phyloP scores from a whole-genome alignment of 129 eudicot genomes.

The Centella asiatica region DNA sequence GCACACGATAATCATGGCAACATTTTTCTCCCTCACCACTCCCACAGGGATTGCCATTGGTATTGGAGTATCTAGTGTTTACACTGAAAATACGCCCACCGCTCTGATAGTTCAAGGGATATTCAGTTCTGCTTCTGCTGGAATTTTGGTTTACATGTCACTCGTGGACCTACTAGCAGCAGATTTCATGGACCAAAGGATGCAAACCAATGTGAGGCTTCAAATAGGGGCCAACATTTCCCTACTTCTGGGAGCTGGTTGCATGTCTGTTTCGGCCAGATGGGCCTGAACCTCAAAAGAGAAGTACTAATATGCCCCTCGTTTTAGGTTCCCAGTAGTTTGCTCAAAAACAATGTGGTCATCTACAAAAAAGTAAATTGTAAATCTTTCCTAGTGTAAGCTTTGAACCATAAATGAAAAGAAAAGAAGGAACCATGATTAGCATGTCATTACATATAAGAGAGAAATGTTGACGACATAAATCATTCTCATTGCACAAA shows the following conservation, averaged over 20 bases:
- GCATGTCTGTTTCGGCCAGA: constrained; percentile 68
- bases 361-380: neutral
- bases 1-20: constrained; percentile 45
- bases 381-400: no score
- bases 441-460: neutral
- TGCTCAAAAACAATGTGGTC: neutral
- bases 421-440: neutral
- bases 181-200: constrained; percentile 68
- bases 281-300: constrained; percentile 36
- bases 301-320: neutral
- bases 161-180: constrained; percentile 78
- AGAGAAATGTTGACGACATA: neutral
- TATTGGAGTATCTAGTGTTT: constrained; percentile 47
- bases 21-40: constrained; percentile 63
- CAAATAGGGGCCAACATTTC: constrained; percentile 58
- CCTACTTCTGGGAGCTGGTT: constrained; percentile 54
- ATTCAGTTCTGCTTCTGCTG: constrained; percentile 59
- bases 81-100: constrained; percentile 44
- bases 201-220: constrained; percentile 55
- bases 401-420: no score
- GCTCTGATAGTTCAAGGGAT: constrained; percentile 56
- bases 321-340: neutral
- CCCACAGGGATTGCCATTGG: constrained; percentile 67
- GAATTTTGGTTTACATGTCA: constrained; percentile 72
- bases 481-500: neutral